Base-by-base conservation (phyloP, 805 yeast genomes). In the Yamadazyma insecticola region DNA sequence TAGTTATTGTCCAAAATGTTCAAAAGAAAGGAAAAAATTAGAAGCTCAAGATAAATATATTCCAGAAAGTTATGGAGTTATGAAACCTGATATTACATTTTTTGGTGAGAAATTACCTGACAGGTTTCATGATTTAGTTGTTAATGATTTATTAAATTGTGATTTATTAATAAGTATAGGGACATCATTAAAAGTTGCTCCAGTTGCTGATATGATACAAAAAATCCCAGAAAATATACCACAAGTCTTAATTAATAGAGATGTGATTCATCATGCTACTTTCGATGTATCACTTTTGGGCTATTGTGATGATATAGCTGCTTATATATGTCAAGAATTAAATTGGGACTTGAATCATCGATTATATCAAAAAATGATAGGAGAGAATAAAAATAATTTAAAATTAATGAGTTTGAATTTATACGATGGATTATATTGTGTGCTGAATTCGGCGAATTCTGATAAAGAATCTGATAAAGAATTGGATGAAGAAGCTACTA, bases 71-170 rank as follows among this genome's bases (percentile, higher is more conserved):
- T 52, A 43, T 33, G 60, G 63, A 10, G 89, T 64, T 70, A 84
- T 62, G 86, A 88, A 88, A 50, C 95, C 95, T 1, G 95, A 87
- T 51, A 88, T 92, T 39, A 95, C 90, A 26, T 74, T 81, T 17
- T 86, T 88, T 28, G 95, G 95, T 1, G 74, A 76, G 31, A 74
- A 83, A 4, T 72, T 87, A 4, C 81, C 81, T 12, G 43, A 32
- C 11, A 37, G 48, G 15, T 66, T 54, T 40, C 67, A 65, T 40
- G 51, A 50, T 29, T 39, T 39, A 22, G 52, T 63, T 22, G 37
- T 37, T 11, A 40, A 67, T 2, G 96, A 88, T 53, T 54, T 84
- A 36, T 56, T 67, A 8, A 70, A 70, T 22, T 88, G 94, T 12
- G 96, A 88, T 51, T 80, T 90, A 45, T 57, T 87, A 27, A 57